A percentile compares a stretch with the other conserved stretches of the same genome.
phyloP scores from a whole-genome alignment of 257 asterid genomes.

The Salvia splendens region DNA sequence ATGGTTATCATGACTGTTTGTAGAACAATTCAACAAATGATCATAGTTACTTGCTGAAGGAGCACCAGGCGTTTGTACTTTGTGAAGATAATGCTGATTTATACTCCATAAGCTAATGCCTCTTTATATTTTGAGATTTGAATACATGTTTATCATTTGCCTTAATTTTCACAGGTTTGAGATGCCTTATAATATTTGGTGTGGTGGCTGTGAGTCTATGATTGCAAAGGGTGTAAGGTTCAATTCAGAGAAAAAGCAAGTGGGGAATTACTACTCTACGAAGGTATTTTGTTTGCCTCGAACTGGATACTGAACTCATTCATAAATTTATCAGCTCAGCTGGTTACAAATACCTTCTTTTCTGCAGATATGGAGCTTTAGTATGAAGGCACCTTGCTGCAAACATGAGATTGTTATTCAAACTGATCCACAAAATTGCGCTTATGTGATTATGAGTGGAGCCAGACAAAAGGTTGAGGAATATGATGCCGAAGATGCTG shows the following conservation, averaged over 20 bases:
- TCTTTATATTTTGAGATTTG: conserved; percentile 1
- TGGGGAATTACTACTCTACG: conserved; percentile 91
- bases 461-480: conserved; percentile 81
- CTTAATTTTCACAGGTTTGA: conserved; percentile 65
- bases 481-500: conserved; percentile 93
- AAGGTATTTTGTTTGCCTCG: conserved; percentile 48
- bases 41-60: conserved; percentile 7
- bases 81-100: conserved; percentile 1
- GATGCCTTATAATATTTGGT: conserved; percentile 96
- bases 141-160: neutral
- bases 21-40: neutral
- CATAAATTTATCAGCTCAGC: neutral
- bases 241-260: conserved; percentile 98
- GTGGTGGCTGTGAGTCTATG: conserved; percentile 99
- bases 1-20: neutral
- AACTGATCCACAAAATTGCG: conserved; percentile 89
- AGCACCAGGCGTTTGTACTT: neutral
- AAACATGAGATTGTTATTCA: conserved; percentile 86
- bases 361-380: conserved; percentile 94
- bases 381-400: conserved; percentile 97
- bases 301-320: neutral
- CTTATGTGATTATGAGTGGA: conserved; percentile 75
- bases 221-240: conserved; percentile 98
- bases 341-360: neutral
- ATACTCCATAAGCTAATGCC: neutral